These are phyloP conservation scores for Fusarium heterosporum DNA, from an alignment of 2,329 filamentous ascomycete genomes.

Conservation along the genomic window DNA sequence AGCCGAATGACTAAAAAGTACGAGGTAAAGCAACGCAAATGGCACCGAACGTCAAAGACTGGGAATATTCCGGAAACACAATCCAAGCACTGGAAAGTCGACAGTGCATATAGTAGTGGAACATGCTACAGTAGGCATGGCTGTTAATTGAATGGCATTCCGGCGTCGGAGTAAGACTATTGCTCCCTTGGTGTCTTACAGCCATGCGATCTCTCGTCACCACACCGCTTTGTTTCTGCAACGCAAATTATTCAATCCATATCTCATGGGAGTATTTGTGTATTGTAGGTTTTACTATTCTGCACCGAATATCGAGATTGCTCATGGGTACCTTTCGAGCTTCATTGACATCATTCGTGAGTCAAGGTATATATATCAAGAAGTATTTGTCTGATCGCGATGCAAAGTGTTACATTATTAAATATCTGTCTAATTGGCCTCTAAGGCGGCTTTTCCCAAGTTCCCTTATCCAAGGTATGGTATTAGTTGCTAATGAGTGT, in stretches of 20 bases:
- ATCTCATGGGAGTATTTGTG: background rate
- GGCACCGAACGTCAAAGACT: background rate
- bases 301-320: background rate
- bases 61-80: background rate
- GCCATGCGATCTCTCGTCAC: slow-evolving; percentile 16
- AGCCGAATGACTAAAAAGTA: too few relatives aligned
- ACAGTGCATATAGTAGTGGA: background rate
- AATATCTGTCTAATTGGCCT: slow-evolving; percentile 11
- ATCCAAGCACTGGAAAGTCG: background rate
- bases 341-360: background rate
- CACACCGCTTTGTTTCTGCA: slow-evolving; percentile 27
- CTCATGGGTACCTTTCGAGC: too few relatives aligned
- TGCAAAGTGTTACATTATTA: slow-evolving; percentile 20
- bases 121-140: slow-evolving; percentile 9
- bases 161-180: slow-evolving; percentile 13
- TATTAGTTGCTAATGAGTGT: slow-evolving; percentile 43
- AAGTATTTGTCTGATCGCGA: background rate
- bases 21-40: background rate
- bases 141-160: slow-evolving; percentile 14
- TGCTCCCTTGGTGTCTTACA: slow-evolving; percentile 35
- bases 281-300: background rate
- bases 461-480: background rate
- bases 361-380: background rate
- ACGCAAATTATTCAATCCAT: background rate
- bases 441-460: slow-evolving; percentile 17